Evolutionary conservation across 2,329 filamentous ascomycete species (phyloP), one percentile per base, ranked within the genome.

Genomic region (Passalora sequoiae): DNA sequence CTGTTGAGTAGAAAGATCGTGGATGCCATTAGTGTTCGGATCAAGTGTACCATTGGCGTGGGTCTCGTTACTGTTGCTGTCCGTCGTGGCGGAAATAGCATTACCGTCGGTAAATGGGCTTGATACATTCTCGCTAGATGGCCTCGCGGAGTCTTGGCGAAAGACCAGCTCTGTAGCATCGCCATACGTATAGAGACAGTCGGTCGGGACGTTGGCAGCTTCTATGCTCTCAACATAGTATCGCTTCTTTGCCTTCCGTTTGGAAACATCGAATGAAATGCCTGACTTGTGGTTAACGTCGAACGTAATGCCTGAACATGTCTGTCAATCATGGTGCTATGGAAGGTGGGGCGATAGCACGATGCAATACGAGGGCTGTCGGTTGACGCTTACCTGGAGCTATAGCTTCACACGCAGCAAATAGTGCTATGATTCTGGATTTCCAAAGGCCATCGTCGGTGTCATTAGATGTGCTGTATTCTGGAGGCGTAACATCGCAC

Each of bases 231-330:
- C 66, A 37, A 83, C 67, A 29, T 72, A 72, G 59, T 89, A 89
- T 12, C 74, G 76, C 41, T 81, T 73, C 3, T 75, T 75, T 46
- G 71, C 74, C 27, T 74, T 70, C 2, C 46, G 42, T 30, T 74
- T 71, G 7, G 81, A 58, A 15, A 81, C 75, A 20, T 88, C 85
- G 50, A 94, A 79, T 0, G 75, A 69, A 68, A 89, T 78, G 4
- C 84, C 85, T n/a, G n/a, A n/a, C n/a, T n/a, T n/a, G n/a, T n/a
- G n/a, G n/a, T n/a, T n/a, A n/a, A n/a, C n/a, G n/a, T n/a, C n/a
- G n/a, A n/a, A n/a, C n/a, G n/a, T n/a, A n/a, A n/a, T n/a, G n/a
- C n/a, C n/a, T n/a, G n/a, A n/a, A n/a, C n/a, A n/a, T n/a, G n/a
- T n/a, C n/a, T n/a, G n/a, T n/a, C n/a, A n/a, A n/a, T n/a, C n/a